Evolutionary conservation across 2,329 filamentous ascomycete species (phyloP).

Genomic region (Trichoderma polysporum): DNA sequence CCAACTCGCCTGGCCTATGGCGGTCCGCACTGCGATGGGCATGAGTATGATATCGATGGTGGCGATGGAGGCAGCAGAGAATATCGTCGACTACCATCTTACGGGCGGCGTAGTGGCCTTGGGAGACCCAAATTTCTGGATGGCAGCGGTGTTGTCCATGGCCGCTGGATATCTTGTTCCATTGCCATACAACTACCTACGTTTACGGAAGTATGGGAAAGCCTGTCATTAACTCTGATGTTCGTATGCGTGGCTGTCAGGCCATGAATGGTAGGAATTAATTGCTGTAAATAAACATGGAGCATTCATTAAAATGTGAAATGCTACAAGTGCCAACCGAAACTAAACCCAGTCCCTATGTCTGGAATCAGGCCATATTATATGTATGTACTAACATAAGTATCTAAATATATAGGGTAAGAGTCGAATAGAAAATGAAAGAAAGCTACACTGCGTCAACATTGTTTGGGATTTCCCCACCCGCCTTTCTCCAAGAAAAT

Average conservation of each 20-base stretch:
- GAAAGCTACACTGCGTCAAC: too few relatives aligned
- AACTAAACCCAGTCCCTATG: not conserved
- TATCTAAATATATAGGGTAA: too few relatives aligned
- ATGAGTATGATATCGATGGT: slow-evolving; percentile 62
- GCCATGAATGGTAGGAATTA: not conserved
- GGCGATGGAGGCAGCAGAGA: slow-evolving; percentile 57
- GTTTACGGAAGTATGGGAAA: slow-evolving; percentile 49
- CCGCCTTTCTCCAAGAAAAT: too few relatives aligned
- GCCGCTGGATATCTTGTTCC: slow-evolving; percentile 48
- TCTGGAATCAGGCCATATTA: not conserved
- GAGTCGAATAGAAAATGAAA: too few relatives aligned
- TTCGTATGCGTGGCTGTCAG: not conserved
- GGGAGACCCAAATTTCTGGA: slow-evolving; percentile 51
- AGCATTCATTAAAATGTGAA: not conserved
- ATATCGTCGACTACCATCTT: slow-evolving; percentile 54
- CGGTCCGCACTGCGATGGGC: slow-evolving; percentile 52
- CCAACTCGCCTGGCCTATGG: slow-evolving; percentile 45
- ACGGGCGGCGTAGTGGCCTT: slow-evolving; percentile 52
- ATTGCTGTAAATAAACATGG: not conserved
- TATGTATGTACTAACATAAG: too few relatives aligned
- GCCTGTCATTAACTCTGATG: slow-evolving; percentile 42
- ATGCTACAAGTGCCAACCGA: not conserved
- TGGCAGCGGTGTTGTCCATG: slow-evolving; percentile 46
- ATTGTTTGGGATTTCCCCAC: too few relatives aligned
- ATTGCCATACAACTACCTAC: slow-evolving; percentile 53